phyloP scores from a whole-genome alignment of 805 yeast genomes.

The Kuraishia floccosa region DNA sequence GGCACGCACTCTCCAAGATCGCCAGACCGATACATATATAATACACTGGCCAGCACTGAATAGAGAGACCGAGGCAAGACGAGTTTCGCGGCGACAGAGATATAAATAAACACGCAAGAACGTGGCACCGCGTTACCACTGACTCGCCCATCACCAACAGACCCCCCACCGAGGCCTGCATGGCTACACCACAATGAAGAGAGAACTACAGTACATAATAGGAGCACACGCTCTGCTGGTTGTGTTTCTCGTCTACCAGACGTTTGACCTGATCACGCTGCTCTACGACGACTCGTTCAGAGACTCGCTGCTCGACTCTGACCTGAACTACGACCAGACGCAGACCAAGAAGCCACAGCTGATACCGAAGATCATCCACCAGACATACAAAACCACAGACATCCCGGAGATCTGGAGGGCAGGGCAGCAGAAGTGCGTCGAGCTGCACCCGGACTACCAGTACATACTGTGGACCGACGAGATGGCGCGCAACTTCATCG shows the following conservation, averaged over 20 bases:
- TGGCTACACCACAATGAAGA: constrained; percentile 31
- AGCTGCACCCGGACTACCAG: constrained; percentile 78
- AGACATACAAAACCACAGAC: constrained; percentile 72
- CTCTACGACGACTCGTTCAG: constrained; percentile 60
- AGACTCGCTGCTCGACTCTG: constrained; percentile 53
- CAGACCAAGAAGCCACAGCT: constrained; percentile 36
- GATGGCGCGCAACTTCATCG: constrained; percentile 67
- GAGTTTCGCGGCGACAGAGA: no score
- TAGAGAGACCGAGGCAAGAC: no score
- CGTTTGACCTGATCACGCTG: constrained; percentile 63
- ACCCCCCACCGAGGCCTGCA: no score
- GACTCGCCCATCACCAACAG: no score
- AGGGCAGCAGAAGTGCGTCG: constrained; percentile 68
- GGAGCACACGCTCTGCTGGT: constrained; percentile 48
- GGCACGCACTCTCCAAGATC: no score
- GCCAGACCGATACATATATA: no score
- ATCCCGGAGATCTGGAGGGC: constrained; percentile 76
- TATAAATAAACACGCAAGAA: no score
- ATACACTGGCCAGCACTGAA: no score
- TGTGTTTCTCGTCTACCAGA: constrained; percentile 43
- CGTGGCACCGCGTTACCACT: no score
- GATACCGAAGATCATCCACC: constrained; percentile 88
- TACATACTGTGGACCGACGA: constrained; percentile 89
- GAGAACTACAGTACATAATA: constrained; percentile 50
- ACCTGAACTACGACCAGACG: constrained; percentile 38